Evolutionary conservation across 305 asterid genomes (phyloP), one percentile per base, ranked within the genome.

Genomic region (Rubia peregrina): DNA sequence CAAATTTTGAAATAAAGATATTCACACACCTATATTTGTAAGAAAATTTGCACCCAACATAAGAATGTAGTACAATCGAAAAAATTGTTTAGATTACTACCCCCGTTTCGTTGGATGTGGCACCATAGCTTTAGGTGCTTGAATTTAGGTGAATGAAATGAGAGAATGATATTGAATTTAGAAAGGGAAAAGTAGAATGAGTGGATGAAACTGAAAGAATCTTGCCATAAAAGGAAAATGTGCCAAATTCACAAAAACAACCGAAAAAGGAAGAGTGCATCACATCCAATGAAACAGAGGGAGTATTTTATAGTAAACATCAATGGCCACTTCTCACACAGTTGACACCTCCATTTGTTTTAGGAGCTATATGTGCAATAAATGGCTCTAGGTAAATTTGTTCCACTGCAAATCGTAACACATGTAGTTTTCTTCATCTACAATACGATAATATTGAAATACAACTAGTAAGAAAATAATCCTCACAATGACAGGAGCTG

Each of bases 401-500:
- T 65, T 26, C 26, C 14, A 44, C 36, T 17, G 41, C 57, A 59
- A 60, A 33, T 33, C 36, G 48, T 16, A 7, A 30, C 41, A 33
- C 46, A 17, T 21, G 53, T 49, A 12, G 41, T 48, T 21, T 69
- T 6, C 22, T 26, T 53, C 63, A 67, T 16, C 21, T 30, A 41
- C 43, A 42, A 24, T 49, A 17, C 17, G 36, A 62, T 24, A 41
- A 36, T 72, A 42, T 51, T 53, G 64, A 14, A 51, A 51, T 44
- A 17, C 51, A 55, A 43, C 43, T 14, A 14, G 24, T 40, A 24
- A 61, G 51, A 80, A 75, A 71, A 40, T 43, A 77, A 70, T 64
- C 65, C 96, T 83, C 88, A 94, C 99, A 80, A 91, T 91, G 71
- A 88, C 78, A 69, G 99, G 99, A 78, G 87, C 84, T 72, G 83